phyloP scores from a whole-genome alignment of 306 rosid species.

The Dalbergia cultrata region DNA sequence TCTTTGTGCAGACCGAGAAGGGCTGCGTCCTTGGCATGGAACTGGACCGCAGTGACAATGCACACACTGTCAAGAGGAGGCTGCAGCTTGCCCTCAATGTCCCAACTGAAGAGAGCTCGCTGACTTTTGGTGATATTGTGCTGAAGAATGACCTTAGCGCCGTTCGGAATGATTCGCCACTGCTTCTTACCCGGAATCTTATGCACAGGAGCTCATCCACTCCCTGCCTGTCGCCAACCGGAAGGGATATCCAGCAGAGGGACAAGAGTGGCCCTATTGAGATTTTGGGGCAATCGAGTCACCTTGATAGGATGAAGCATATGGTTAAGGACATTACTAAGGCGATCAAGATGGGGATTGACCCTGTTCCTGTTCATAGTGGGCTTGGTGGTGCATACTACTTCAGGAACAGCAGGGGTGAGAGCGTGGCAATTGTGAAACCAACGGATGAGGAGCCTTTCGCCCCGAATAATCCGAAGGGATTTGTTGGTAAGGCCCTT shows the following conservation, averaged over 20 bases:
- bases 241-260: constrained; percentile 82
- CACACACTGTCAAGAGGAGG: constrained; percentile 95
- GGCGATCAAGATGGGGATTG: constrained; percentile 85
- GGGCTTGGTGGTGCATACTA: constrained; percentile 99
- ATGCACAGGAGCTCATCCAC: constrained; percentile 96
- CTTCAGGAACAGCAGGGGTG: constrained; percentile 75
- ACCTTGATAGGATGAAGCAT: constrained; percentile 55
- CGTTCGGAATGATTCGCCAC: constrained; percentile 82
- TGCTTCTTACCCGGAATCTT: constrained; percentile 80
- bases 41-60: constrained; percentile 86
- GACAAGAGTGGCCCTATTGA: constrained; percentile 92
- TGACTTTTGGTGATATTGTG: constrained; percentile 91
- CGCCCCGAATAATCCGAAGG: constrained; percentile 98
- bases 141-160: constrained; percentile 88
- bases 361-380: constrained; percentile 82
- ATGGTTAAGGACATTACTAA: constrained; percentile 72
- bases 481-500: constrained; percentile 92
- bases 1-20: constrained; percentile 90
- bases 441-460: constrained; percentile 99
- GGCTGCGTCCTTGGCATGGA: constrained; percentile 97
- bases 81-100: constrained; percentile 90
- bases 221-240: constrained; percentile 91
- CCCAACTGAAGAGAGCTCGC: constrained; percentile 88
- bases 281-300: constrained; percentile 75
- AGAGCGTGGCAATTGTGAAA: constrained; percentile 91